These are phyloP conservation scores for Cardamine chenopodiifolia DNA, from an alignment of 345 rosid genomes.

Conservation along the genomic window DNA sequence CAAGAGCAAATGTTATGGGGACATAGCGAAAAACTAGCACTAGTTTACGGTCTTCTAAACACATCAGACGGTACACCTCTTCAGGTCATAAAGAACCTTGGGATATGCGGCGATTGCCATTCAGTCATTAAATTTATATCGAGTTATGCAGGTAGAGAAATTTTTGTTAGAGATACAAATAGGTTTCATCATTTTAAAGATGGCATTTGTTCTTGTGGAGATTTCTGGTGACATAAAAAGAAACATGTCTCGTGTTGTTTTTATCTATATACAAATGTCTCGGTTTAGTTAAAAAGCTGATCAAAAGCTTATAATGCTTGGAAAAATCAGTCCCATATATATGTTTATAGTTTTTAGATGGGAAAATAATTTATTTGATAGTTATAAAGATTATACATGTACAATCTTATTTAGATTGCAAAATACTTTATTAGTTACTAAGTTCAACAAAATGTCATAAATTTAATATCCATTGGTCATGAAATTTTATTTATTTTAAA, in stretches of 20 bases:
- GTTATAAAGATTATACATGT: no score
- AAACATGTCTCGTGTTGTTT: not conserved
- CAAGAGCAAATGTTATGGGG: conserved; percentile 62
- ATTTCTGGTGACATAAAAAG: conserved; percentile 51
- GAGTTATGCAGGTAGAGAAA: conserved; percentile 46
- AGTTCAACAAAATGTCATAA: no score
- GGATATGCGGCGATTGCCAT: conserved; percentile 68
- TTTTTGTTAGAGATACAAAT: conserved; percentile 52
- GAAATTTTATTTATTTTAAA: no score
- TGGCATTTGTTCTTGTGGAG: conserved; percentile 64
- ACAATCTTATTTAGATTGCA: no score
- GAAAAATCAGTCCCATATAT: not conserved
- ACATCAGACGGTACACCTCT: conserved; percentile 57
- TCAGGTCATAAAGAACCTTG: conserved; percentile 69
- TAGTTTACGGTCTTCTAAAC: conserved; percentile 57
- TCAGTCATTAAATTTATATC: conserved; percentile 50
- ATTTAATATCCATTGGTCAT: no score
- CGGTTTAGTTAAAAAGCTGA: not conserved
- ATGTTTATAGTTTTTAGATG: no score
- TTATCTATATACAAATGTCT: not conserved
- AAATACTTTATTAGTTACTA: no score
- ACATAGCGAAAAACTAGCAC: conserved; percentile 69
- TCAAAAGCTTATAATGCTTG: not conserved
- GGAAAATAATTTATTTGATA: no score
- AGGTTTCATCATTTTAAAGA: conserved; percentile 67